phyloP scores from a whole-genome alignment of 768 basidiomycete species.

The Lactifluus pinguis region DNA sequence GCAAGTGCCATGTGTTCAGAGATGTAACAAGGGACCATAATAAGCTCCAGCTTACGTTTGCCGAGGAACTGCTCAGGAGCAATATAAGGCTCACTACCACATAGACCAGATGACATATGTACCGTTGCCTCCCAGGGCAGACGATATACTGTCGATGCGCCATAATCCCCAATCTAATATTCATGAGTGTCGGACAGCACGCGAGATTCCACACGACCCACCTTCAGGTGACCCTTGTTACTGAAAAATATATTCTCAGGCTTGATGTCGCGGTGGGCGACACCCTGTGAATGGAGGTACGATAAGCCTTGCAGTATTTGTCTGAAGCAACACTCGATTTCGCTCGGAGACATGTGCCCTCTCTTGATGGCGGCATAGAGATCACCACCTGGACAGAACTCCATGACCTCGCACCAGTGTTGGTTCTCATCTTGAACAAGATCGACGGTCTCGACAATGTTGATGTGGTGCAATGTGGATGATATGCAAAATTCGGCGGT shows the following conservation, averaged over 20 bases:
- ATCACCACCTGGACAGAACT: slow-evolving; percentile 97
- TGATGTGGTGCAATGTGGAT: slow-evolving; percentile 86
- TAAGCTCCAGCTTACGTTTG: slow-evolving; percentile 69
- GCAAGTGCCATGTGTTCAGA: slow-evolving; percentile 26
- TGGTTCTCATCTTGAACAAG: slow-evolving; percentile 96
- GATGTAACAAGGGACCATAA: slow-evolving; percentile 28
- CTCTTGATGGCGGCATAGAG: slow-evolving; percentile 98
- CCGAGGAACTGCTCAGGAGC: slow-evolving; percentile 95
- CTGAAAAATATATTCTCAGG: slow-evolving; percentile 97
- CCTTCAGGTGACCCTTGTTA: slow-evolving; percentile 87
- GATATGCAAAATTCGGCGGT: slow-evolving; percentile 99
- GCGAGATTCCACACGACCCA: slow-evolving; percentile 27
- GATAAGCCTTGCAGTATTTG: slow-evolving; percentile 83
- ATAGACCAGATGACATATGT: slow-evolving; percentile 94
- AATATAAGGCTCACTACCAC: slow-evolving; percentile 97
- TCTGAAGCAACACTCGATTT: slow-evolving; percentile 97
- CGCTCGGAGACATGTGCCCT: slow-evolving; percentile 82
- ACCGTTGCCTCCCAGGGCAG: slow-evolving; percentile 97
- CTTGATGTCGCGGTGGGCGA: slow-evolving; percentile 97
- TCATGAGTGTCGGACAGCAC: slow-evolving; percentile 12
- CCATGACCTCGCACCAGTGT: slow-evolving; percentile 99
- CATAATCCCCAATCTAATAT: slow-evolving; percentile 89
- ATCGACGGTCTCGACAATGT: slow-evolving; percentile 97
- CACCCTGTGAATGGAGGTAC: slow-evolving; percentile 93
- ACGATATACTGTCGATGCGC: slow-evolving; percentile 97